Evolutionary conservation across 495 filamentous ascomycete species (phyloP).

Genomic region (Lindgomyces ingoldianus): DNA sequence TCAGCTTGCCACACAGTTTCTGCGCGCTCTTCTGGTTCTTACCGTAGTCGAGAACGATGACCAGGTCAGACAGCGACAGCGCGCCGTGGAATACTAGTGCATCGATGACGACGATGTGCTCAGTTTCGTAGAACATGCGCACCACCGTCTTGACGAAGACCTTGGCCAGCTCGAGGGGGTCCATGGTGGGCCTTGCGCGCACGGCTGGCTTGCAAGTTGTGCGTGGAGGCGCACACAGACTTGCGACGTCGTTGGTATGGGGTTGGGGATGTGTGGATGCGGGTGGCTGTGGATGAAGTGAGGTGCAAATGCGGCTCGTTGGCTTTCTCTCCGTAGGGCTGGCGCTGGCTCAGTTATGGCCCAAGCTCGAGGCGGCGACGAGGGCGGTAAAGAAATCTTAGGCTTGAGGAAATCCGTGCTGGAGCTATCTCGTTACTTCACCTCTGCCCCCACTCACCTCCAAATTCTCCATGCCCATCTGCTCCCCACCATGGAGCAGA

Average conservation of each 20-base stretch:
- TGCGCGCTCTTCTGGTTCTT: conserved; percentile 81
- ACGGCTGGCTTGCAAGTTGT: not conserved
- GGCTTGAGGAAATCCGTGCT: not conserved
- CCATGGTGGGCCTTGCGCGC: conserved; percentile 19
- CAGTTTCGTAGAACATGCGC: conserved; percentile 89
- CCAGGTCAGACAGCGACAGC: conserved; percentile 72
- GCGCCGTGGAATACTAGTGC: conserved; percentile 89
- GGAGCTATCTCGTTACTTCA: not conserved
- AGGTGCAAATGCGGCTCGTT: not conserved
- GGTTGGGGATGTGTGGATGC: not conserved
- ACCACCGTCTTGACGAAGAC: conserved; percentile 83
- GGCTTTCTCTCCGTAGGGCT: no score
- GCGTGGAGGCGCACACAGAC: not conserved
- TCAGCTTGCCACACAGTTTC: conserved; percentile 78
- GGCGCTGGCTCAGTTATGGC: no score
- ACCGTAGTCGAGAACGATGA: conserved; percentile 73
- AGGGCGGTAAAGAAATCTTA: not conserved
- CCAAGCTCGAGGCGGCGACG: no score
- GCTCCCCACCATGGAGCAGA: conserved; percentile 22
- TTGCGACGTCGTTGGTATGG: not conserved
- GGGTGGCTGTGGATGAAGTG: not conserved
- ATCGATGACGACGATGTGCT: conserved; percentile 87
- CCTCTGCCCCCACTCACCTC: not conserved
- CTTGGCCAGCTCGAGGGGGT: conserved; percentile 78
- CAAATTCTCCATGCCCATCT: conserved; percentile 12